Base-by-base conservation (phyloP, 2,329 filamentous ascomycete species). In the Aureobasidium sp. region DNA sequence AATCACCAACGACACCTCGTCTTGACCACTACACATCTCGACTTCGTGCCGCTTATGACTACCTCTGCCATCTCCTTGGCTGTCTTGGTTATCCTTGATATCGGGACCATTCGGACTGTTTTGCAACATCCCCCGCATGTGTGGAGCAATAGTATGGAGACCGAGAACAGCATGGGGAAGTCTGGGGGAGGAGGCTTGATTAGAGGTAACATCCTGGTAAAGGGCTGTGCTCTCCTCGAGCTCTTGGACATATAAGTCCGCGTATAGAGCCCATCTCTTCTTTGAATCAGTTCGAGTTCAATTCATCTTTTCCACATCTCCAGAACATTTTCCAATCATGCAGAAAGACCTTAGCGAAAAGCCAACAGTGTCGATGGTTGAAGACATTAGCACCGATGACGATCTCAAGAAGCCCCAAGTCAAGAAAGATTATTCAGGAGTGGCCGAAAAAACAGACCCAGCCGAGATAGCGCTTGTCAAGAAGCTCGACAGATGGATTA, bases 401-500 rank as follows among this genome's bases (percentile, higher is more conserved):
- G 57, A 42, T 42, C 57, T 61, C 15, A 25, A 45, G 11, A 53
- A 61, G 37, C 58, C 48, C 9, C 34, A 52, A 17, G 48, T 47
- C 39, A 53, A 61, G 14, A 48, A 37, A 7, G 70, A 70, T 52
- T 71, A 72, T 60, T 70, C 69, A 9, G 70, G 69, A 45, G 70
- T 70, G n/a, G 64, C 68, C 41, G 65, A 64, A 36, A 71, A 72
- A 66, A 71, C 68, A n/a, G 69, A 71, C 47, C 69, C 69, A 1
- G 62, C 45, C 11, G 69, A 71, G 63, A 71, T 72, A 37, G 64
- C 56, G 0, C 65, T 71, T 5, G 70, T 71, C 27, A 69, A 65
- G 61, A 72, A 71, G 64, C 65, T 71, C 4, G 70, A 71, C 57
- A 59, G 63, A 47, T 70, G 63, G 45, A 70, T 70, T 37, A 70